phyloP scores from a whole-genome alignment of 2,329 filamentous ascomycete species.

The Exophiala dermatitidis region DNA sequence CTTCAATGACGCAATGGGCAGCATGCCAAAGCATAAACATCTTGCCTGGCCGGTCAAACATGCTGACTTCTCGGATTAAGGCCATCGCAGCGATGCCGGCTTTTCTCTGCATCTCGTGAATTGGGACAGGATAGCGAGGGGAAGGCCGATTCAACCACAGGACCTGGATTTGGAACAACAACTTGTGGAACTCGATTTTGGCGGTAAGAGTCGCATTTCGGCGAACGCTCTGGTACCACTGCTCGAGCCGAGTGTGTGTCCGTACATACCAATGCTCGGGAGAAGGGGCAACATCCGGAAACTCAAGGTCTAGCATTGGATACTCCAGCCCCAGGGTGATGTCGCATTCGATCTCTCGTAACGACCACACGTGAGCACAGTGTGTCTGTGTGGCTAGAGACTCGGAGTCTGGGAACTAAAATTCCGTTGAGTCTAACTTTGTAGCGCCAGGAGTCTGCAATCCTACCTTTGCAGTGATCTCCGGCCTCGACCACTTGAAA shows the following conservation, averaged over 20 bases:
- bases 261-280: not conserved
- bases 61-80: slow-evolving; percentile 9
- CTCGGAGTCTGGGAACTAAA: slow-evolving; percentile 9
- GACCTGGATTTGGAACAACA: slow-evolving; percentile 11
- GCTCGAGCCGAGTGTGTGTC: slow-evolving; percentile 3
- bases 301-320: not conserved
- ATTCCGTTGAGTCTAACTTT: not conserved
- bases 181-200: slow-evolving; percentile 14
- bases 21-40: slow-evolving; percentile 16
- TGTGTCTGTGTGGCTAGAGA: not conserved
- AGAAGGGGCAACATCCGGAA: too few relatives aligned
- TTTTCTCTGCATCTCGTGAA: slow-evolving; percentile 6
- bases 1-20: slow-evolving; percentile 6
- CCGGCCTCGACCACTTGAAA: slow-evolving; percentile 6
- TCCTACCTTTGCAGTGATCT: slow-evolving; percentile 7
- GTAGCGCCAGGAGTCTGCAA: too few relatives aligned
- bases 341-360: slow-evolving; percentile 10
- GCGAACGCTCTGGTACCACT: slow-evolving; percentile 9
- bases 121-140: slow-evolving; percentile 4
- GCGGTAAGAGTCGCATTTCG: slow-evolving; percentile 10
- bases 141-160: slow-evolving; percentile 13
- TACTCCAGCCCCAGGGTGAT: slow-evolving; percentile 9
- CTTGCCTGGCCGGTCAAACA: slow-evolving; percentile 10
- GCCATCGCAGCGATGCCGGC: slow-evolving; percentile 7
- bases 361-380: slow-evolving; percentile 5